Conservation (phyloP, 2,329 filamentous ascomycete species). For the Venturia asperata region DNA sequence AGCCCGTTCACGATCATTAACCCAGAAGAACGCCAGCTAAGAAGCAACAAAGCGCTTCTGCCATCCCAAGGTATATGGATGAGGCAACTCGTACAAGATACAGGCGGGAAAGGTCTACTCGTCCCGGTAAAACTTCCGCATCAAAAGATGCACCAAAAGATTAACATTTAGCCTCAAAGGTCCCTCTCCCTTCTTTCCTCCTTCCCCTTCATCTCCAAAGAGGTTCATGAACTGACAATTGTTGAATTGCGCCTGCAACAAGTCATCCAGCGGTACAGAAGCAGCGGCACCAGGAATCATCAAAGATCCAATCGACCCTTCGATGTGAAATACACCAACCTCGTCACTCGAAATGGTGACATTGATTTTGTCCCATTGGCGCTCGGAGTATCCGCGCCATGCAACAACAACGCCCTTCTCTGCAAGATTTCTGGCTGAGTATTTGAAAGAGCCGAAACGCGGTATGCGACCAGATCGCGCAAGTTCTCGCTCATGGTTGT, state of each 20-base stretch:
- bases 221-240: slow-evolving; percentile 93
- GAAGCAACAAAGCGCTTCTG: not conserved
- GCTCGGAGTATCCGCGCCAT: slow-evolving; percentile 77
- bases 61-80: not conserved
- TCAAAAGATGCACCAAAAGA: slow-evolving; percentile 88
- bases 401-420: slow-evolving; percentile 91
- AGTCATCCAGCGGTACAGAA: slow-evolving; percentile 80
- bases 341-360: slow-evolving; percentile 91
- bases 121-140: slow-evolving; percentile 89
- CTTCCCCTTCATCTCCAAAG: slow-evolving; percentile 62
- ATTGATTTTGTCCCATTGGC: slow-evolving; percentile 87
- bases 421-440: slow-evolving; percentile 77
- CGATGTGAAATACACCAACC: slow-evolving; percentile 87
- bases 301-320: slow-evolving; percentile 84
- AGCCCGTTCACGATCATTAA: not conserved
- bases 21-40: slow-evolving; percentile 2
- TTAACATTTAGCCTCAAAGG: slow-evolving; percentile 86
- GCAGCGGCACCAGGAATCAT: slow-evolving; percentile 93
- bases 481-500: slow-evolving; percentile 95
- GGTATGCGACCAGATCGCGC: slow-evolving; percentile 87
- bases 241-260: slow-evolving; percentile 95
- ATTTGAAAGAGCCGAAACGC: slow-evolving; percentile 97
- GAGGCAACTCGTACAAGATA: not conserved
- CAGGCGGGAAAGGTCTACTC: slow-evolving; percentile 22
- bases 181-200: slow-evolving; percentile 25